These are phyloP conservation scores for Hypomontagnella submonticulosa DNA, from an alignment of 495 filamentous ascomycete species.

Conservation along the genomic window DNA sequence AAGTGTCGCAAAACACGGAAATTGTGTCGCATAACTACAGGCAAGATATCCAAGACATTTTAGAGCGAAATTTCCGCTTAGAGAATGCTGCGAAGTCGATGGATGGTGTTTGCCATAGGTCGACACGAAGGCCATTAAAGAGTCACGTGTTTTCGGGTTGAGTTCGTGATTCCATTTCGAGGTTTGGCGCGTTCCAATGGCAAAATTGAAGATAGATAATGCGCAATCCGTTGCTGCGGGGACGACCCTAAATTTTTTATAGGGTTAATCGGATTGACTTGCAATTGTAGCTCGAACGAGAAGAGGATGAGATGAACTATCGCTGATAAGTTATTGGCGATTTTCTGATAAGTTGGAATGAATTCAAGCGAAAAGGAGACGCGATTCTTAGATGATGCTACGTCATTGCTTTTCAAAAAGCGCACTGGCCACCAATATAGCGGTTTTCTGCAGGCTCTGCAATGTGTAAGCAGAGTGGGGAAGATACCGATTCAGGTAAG, in stretches of 20 bases:
- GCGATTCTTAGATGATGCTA: conserved; percentile 23
- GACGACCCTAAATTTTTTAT: neutral
- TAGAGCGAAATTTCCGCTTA: neutral
- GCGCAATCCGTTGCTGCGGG: neutral
- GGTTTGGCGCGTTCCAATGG: conserved; percentile 17
- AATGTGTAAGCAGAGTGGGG: neutral
- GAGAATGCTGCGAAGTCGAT: conserved; percentile 14
- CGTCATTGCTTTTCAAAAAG: conserved; percentile 31
- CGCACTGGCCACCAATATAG: conserved; percentile 31
- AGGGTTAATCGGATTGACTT: neutral
- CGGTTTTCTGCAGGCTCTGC: neutral
- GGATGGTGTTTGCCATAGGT: neutral
- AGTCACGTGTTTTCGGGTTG: conserved; percentile 39
- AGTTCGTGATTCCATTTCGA: conserved; percentile 23
- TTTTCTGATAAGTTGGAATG: conserved; percentile 16
- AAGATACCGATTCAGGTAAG: neutral
- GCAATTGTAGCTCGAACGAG: neutral
- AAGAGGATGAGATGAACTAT: neutral
- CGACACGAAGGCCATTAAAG: conserved; percentile 6
- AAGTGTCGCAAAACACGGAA: neutral
- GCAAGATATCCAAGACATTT: conserved; percentile 1
- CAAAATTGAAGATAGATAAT: conserved; percentile 2
- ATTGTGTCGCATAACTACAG: conserved; percentile 24
- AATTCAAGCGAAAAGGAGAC: conserved; percentile 28
- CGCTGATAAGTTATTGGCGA: conserved; percentile 3